Evolutionary conservation across 1,284 basidiomycete species (phyloP), one percentile per base, ranked within the genome.

Genomic region (Blastosporella zonata): DNA sequence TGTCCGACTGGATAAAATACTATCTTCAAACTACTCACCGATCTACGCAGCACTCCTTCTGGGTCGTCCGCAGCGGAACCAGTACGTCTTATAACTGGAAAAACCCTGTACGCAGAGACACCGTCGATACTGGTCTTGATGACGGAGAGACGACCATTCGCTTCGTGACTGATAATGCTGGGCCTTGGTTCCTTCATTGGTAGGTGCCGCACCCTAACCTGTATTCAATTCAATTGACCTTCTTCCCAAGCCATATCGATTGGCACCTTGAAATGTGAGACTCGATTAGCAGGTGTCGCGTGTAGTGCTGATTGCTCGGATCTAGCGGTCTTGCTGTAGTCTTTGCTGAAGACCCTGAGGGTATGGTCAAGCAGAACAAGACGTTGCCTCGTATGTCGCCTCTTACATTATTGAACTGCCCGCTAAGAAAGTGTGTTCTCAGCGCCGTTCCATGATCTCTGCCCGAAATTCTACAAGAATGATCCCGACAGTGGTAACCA

Each of bases 121-220:
- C 65, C n/a, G 63, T 67, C 12, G 54, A 54, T 36, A 63, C 58
- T 13, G 65, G 66, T 22, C 28, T 12, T 12, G 39, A 48, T n/a
- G 54, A 53, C 20, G 62, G 62, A 49, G 58, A 59, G 25, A 60
- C 62, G 9, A 65, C 65, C 3, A 62, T 68, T 38, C 61, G 68
- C 13, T 69, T 68, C 47, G 45, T 43, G 5, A 68, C 67, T 2
- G 61, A 70, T 47, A 70, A 69, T 45, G 47, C 68, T 29, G 73
- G 73, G 0, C 72, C 73, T 2, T 76, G 74, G 73, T 67, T 75
- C 52, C 51, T 75, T 21, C 72, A 74, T 48, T 75, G 73, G 61
- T 67, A 44, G 33, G 65, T 31, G 4, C 31, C 17, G 5, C 34
- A 13, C 15, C 6, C 34, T 33, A 3, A 18, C 2, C 34, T 35